These are phyloP conservation scores for Cryptococcus jaspeensis DNA, from an alignment of 1,284 basidiomycete genomes.

Conservation along the genomic window DNA sequence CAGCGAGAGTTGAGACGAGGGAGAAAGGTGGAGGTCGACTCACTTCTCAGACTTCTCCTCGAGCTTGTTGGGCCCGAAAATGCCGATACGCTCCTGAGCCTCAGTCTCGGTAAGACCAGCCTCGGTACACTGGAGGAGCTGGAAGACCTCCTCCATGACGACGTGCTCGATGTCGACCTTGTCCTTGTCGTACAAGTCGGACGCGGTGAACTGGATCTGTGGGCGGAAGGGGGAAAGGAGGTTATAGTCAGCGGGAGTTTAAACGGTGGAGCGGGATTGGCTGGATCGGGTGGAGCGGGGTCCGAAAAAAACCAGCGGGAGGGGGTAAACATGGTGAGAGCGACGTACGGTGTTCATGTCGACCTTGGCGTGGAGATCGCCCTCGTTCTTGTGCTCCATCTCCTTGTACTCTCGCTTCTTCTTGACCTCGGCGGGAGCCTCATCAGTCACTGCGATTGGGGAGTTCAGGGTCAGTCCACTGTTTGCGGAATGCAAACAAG, in stretches of 20 bases:
- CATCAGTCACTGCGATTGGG: conserved; percentile 2
- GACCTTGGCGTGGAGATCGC: conserved; percentile 65
- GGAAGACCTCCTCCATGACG: conserved; percentile 95
- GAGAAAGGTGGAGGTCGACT: conserved; percentile 6
- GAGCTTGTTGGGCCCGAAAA: conserved; percentile 96
- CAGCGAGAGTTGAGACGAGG: conserved; percentile 1
- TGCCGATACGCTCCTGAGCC: conserved; percentile 77
- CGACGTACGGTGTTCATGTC: conserved; percentile 72
- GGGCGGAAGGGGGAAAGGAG: neutral
- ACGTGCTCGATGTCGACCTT: conserved; percentile 98
- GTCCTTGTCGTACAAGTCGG: conserved; percentile 90
- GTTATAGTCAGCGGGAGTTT: conserved; percentile 1
- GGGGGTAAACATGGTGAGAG: neutral
- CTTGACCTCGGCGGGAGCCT: conserved; percentile 54
- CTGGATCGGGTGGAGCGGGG: neutral
- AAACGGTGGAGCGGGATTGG: neutral
- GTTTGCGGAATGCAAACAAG: neutral
- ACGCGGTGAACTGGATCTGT: conserved; percentile 49
- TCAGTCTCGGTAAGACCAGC: conserved; percentile 75
- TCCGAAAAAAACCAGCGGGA: neutral
- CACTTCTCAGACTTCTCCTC: conserved; percentile 82
- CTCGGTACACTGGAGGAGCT: conserved; percentile 80
- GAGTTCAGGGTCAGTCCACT: neutral
- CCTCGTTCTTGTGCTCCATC: conserved; percentile 66
- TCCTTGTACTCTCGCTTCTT: conserved; percentile 90